A percentile compares a stretch with the other conserved stretches of the same genome.
Evolutionary conservation across 768 basidiomycete species (phyloP).

Genomic region (Rhizopogon salebrosus): DNA sequence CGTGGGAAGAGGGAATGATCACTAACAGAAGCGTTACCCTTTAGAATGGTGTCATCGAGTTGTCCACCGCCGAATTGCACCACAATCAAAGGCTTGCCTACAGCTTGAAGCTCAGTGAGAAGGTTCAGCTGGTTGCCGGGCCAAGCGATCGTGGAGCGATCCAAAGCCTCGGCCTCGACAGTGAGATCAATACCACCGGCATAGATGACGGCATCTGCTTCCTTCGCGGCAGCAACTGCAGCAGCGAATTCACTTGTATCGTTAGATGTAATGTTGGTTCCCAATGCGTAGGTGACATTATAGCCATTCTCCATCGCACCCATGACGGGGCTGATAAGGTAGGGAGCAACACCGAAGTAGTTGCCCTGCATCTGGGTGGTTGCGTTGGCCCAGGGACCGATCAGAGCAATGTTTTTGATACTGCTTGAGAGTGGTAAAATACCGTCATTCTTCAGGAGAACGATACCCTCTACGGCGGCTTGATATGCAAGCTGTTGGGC

Average conservation of each 20-base stretch:
- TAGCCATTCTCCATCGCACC: conserved; percentile 45
- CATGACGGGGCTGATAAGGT: conserved; percentile 48
- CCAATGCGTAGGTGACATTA: conserved; percentile 36
- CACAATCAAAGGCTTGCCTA: conserved; percentile 48
- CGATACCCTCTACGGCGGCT: conserved; percentile 50
- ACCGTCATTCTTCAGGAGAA: conserved; percentile 61
- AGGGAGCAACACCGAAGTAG: conserved; percentile 50
- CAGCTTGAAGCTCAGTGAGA: conserved; percentile 36
- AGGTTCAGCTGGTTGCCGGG: conserved; percentile 52
- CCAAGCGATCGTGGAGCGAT: conserved; percentile 47
- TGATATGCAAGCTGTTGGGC: conserved; percentile 45
- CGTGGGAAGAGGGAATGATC: background rate
- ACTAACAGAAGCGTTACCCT: conserved; percentile 36
- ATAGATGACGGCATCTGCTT: conserved; percentile 46
- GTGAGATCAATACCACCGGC: conserved; percentile 50
- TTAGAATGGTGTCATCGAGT: conserved; percentile 43
- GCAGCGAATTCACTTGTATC: conserved; percentile 42
- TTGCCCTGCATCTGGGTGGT: conserved; percentile 55
- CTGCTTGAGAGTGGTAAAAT: conserved; percentile 45
- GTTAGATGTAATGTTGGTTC: conserved; percentile 37
- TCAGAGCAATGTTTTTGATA: conserved; percentile 46
- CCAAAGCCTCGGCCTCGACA: conserved; percentile 42
- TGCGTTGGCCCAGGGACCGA: conserved; percentile 57
- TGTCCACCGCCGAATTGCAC: conserved; percentile 56
- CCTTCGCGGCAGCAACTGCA: conserved; percentile 43